Conservation (phyloP, 176 grass and related monocot genomes). For the Eleusine indica region DNA sequence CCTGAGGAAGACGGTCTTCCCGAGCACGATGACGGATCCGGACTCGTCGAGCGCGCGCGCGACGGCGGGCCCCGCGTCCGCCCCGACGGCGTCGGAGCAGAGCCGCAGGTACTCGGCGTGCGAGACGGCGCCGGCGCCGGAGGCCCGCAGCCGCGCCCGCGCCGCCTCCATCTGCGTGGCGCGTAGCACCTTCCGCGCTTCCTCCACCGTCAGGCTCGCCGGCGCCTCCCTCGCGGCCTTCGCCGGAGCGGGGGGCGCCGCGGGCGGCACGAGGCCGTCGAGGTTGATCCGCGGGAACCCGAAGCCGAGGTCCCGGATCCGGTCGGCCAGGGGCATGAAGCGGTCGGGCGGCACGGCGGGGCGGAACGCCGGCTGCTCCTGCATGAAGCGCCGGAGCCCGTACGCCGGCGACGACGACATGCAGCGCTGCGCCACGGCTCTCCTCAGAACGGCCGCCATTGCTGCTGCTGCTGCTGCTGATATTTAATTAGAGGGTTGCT, state of each 20-base stretch:
- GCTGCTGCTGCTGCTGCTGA: neutral
- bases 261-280: slow-evolving; percentile 73
- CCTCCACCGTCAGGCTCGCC: slow-evolving; percentile 62
- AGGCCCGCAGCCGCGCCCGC: slow-evolving; percentile 54
- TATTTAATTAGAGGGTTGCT: neutral
- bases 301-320: slow-evolving; percentile 70
- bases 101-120: slow-evolving; percentile 63
- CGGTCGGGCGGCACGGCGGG: slow-evolving; percentile 65
- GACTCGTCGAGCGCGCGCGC: slow-evolving; percentile 87
- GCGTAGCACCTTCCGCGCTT: slow-evolving; percentile 77
- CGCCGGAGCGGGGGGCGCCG: neutral
- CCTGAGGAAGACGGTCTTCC: slow-evolving; percentile 80
- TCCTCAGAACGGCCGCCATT: slow-evolving; percentile 81
- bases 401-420: slow-evolving; percentile 25
- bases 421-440: slow-evolving; percentile 55
- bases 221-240: neutral
- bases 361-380: slow-evolving; percentile 72
- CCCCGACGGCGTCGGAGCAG: slow-evolving; percentile 72
- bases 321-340: slow-evolving; percentile 59
- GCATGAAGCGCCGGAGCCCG: slow-evolving; percentile 64
- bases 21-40: slow-evolving; percentile 84
- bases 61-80: slow-evolving; percentile 52
- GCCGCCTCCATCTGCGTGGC: slow-evolving; percentile 72
- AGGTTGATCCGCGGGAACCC: slow-evolving; percentile 69
- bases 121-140: slow-evolving; percentile 52